These are phyloP conservation scores for Entophlyctis helioformis DNA, from an alignment of 192 early-diverging fungal species.

Conservation along the genomic window DNA sequence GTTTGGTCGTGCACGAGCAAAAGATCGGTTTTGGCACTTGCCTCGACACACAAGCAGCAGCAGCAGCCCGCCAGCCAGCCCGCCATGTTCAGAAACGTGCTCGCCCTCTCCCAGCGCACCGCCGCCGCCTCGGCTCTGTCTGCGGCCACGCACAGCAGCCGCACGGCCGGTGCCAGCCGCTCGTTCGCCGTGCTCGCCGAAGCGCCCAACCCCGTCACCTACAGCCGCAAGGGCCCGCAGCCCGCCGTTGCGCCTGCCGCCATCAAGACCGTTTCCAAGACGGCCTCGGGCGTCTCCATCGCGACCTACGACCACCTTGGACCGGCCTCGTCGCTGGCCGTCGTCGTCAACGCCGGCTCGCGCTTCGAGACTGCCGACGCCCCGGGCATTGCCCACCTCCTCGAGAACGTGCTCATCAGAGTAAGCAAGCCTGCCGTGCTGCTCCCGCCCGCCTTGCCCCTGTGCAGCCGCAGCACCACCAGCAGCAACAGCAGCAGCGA, in stretches of 20 bases:
- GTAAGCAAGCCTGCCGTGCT: too few species aligned
- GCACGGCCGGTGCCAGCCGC: slow-evolving; percentile 1
- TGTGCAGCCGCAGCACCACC: too few species aligned
- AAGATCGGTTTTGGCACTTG: too few species aligned
- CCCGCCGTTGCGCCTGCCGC: slow-evolving; percentile 16
- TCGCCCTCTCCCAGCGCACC: too few species aligned
- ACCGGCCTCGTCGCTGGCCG: slow-evolving; percentile 62
- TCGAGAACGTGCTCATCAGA: slow-evolving; percentile 84
- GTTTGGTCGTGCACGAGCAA: too few species aligned
- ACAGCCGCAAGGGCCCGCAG: slow-evolving; percentile 34
- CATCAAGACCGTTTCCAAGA: slow-evolving; percentile 16
- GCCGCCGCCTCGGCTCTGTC: too few species aligned
- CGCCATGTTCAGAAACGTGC: too few species aligned
- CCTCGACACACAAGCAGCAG: too few species aligned
- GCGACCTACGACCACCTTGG: slow-evolving; percentile 58
- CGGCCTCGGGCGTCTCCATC: slow-evolving; percentile 25
- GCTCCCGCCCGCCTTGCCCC: too few species aligned
- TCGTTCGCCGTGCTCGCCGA: slow-evolving; percentile 13
- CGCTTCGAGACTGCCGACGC: slow-evolving; percentile 64
- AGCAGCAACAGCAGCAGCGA: too few species aligned
- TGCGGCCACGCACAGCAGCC: too few species aligned
- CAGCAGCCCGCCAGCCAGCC: too few species aligned
- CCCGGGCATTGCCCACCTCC: slow-evolving; percentile 77
- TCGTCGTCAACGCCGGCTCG: slow-evolving; percentile 82
- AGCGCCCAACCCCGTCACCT: slow-evolving; percentile 12